Base-by-base conservation (phyloP, 1,139 yeast genomes). In the Candida labiduridarum region DNA sequence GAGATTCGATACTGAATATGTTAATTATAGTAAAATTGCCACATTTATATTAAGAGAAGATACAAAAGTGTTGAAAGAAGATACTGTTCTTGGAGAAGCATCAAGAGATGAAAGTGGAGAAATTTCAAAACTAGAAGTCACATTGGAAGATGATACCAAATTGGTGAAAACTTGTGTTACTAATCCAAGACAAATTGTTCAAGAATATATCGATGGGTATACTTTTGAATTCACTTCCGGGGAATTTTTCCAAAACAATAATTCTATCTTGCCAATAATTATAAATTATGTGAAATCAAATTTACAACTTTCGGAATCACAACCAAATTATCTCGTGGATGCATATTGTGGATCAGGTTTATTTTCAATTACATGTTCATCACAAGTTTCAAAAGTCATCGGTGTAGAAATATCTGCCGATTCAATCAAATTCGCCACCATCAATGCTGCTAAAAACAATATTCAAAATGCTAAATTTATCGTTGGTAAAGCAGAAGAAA, bases 341-440 rank as follows among this genome's bases (percentile, higher is more conserved):
- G 97, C 99, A 0, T 94, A 94, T 71, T 94, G 99, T 76, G 99
- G 99, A 2, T 89, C 97, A 2, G 99, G 99, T 0, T 73, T 94
- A 46, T 94, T 94, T 67, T 88, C 96, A 52, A 86, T 94, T 49
- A 84, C 97, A 7, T 87, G 96, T 61, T 85, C 96, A 22, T 71
- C 80, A 19, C 85, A 88, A 41, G 96, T 91, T 12, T 85, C 87
- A 43, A 80, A 80, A 57, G 96, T 91, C 2, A 82, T 90, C 56
- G 99, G 99, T 31, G 99, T 94, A 25, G 99, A 94, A 67, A 92
- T 94, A 10, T 85, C 96, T 47, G 94, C 94, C 25, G 96, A 91
- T 59, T 87, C 96, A 48, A 96, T 94, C 51, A 83, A 83, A 62
- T 92, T 90, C 71, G 99, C 99, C 2, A 79, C 81, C 56, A 76